Evolutionary conservation across 306 rosid genomes (phyloP).

Genomic region (Prosopis cineraria): DNA sequence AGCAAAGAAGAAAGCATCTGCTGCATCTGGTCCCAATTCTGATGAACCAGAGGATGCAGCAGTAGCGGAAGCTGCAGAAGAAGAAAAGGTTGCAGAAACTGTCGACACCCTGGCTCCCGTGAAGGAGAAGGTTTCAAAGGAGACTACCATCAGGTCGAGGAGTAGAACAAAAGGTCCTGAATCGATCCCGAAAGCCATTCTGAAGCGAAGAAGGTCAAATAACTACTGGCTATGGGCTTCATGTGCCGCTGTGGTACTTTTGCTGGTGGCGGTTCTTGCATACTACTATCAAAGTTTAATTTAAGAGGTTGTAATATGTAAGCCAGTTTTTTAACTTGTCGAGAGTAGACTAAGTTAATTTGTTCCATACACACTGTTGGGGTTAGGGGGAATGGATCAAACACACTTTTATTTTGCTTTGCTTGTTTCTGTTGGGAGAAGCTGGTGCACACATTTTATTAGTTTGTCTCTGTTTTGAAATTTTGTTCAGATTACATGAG

Average conservation of each 20-base stretch:
- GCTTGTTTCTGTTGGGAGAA: constrained; percentile 34
- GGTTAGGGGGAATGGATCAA: constrained; percentile 44
- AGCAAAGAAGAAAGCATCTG: constrained; percentile 62
- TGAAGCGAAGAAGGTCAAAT: constrained; percentile 64
- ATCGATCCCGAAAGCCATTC: constrained; percentile 59
- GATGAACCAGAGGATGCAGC: constrained; percentile 50
- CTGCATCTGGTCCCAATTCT: constrained; percentile 28
- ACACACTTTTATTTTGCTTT: constrained; percentile 41
- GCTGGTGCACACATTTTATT: constrained; percentile 22
- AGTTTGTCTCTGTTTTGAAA: constrained; percentile 39
- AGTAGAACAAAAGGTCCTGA: constrained; percentile 58
- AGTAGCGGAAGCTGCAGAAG: constrained; percentile 46
- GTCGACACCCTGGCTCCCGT: constrained; percentile 34
- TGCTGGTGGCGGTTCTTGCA: constrained; percentile 46
- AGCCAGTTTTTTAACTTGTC: constrained; percentile 38
- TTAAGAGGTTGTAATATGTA: constrained; percentile 30
- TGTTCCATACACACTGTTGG: constrained; percentile 51
- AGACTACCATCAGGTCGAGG: constrained; percentile 41
- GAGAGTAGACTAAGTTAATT: constrained; percentile 46
- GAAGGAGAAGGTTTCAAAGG: constrained; percentile 54
- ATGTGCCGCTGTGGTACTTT: constrained; percentile 44
- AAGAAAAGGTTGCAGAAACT: constrained; percentile 46
- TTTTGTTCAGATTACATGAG: constrained; percentile 40
- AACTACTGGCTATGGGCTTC: constrained; percentile 76
- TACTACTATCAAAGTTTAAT: constrained; percentile 41